Evolutionary conservation across 1,139 yeast species (phyloP).

Genomic region (Yamadazyma sp.): DNA sequence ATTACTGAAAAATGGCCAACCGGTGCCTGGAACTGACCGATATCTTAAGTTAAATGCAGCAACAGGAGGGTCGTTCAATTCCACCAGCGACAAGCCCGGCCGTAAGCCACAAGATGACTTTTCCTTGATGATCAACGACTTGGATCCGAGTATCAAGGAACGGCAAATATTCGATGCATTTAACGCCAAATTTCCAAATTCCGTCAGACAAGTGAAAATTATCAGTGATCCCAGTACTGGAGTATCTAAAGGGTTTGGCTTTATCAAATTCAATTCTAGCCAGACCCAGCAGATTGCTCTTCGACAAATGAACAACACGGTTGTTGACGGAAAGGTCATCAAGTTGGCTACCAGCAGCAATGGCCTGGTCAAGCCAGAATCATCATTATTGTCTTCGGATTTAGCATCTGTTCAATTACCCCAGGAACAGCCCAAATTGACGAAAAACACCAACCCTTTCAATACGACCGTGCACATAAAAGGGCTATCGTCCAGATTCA

Average conservation of each 20-base stretch:
- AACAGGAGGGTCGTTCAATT: conserved; percentile 41
- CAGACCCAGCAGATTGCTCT: conserved; percentile 76
- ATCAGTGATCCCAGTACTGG: conserved; percentile 81
- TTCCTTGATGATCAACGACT: conserved; percentile 85
- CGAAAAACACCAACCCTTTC: conserved; percentile 34
- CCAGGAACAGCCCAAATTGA: conserved; percentile 37
- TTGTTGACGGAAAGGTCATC: conserved; percentile 72
- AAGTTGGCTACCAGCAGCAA: conserved; percentile 50
- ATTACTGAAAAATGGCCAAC: conserved; percentile 63
- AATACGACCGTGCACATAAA: conserved; percentile 32
- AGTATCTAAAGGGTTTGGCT: conserved; percentile 84
- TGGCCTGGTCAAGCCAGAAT: conserved; percentile 6
- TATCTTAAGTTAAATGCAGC: conserved; percentile 85
- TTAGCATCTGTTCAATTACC: conserved; percentile 18
- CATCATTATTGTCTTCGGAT: conserved; percentile 4
- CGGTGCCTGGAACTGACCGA: conserved; percentile 59
- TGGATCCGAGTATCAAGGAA: conserved; percentile 76
- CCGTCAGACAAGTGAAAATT: conserved; percentile 81
- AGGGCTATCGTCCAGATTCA: conserved; percentile 30
- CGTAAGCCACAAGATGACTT: conserved; percentile 19
- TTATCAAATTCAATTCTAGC: conserved; percentile 76
- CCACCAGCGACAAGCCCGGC: conserved; percentile 5
- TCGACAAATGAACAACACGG: conserved; percentile 77
- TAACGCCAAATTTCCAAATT: conserved; percentile 62
- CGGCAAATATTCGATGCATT: conserved; percentile 65